A percentile compares a stretch with the other conserved stretches of the same genome.
Conservation (phyloP, 2,329 filamentous ascomycete species). For the Rhexocercosporidium sp. region DNA sequence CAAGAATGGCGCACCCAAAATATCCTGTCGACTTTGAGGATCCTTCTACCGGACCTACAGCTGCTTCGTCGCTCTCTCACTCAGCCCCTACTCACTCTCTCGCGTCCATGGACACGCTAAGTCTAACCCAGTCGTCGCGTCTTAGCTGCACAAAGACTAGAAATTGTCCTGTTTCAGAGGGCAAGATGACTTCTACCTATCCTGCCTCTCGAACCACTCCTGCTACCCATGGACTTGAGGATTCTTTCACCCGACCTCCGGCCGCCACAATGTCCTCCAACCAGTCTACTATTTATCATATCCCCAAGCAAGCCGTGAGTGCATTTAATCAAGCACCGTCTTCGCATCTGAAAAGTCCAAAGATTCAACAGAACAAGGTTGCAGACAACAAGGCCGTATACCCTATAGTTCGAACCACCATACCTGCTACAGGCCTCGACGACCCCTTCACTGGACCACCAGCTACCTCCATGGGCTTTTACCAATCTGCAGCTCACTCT, state of each 20-base stretch:
- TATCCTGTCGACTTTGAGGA: background rate
- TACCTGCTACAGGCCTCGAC: background rate
- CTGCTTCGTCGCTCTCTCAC: too few species aligned
- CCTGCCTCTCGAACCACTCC: background rate
- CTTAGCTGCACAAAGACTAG: background rate
- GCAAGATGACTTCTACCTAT: background rate
- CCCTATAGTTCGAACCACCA: background rate
- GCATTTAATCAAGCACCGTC: background rate
- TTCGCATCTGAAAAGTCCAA: background rate
- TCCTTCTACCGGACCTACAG: background rate
- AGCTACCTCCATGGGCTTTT: too few species aligned
- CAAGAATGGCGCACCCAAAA: background rate
- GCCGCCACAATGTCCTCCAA: background rate
- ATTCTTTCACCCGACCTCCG: background rate
- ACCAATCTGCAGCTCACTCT: too few species aligned
- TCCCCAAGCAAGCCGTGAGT: background rate
- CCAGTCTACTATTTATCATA: background rate
- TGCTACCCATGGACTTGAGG: background rate
- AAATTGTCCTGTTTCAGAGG: background rate
- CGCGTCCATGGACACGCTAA: background rate
- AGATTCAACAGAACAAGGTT: background rate
- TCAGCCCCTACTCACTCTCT: background rate
- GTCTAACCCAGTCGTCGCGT: background rate
- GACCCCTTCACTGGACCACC: too few species aligned
- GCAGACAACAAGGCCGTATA: background rate